phyloP scores from a whole-genome alignment of 495 filamentous ascomycete species.

The Penicillium tannophilum region DNA sequence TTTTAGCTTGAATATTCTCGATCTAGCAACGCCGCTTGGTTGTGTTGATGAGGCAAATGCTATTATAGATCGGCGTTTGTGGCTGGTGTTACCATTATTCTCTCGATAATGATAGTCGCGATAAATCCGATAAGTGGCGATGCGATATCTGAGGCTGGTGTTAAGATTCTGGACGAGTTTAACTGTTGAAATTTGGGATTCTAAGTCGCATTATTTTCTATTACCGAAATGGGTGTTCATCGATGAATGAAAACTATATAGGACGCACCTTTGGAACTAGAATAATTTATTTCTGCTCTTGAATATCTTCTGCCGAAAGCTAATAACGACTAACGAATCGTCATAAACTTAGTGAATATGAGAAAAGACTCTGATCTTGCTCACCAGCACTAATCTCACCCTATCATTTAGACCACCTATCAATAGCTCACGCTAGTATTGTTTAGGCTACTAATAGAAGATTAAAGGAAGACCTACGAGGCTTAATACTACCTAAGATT shows the following conservation, averaged over 20 bases:
- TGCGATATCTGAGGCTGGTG: background rate
- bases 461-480: background rate
- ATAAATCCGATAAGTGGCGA: background rate
- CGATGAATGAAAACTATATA: background rate
- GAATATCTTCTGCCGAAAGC: background rate
- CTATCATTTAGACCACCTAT: background rate
- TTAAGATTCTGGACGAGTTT: background rate
- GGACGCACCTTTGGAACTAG: background rate
- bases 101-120: background rate
- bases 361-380: background rate
- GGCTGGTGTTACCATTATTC: background rate
- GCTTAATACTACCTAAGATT: background rate
- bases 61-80: background rate
- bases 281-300: background rate
- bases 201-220: background rate
- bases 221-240: background rate
- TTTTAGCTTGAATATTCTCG: too few species aligned
- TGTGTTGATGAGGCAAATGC: background rate
- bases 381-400: background rate
- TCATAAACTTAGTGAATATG: background rate
- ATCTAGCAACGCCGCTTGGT: background rate
- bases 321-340: background rate
- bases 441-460: too few species aligned
- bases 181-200: background rate
- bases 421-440: too few species aligned